Evolutionary conservation across 495 filamentous ascomycete genomes (phyloP).

Genomic region (Penicillium angulare): DNA sequence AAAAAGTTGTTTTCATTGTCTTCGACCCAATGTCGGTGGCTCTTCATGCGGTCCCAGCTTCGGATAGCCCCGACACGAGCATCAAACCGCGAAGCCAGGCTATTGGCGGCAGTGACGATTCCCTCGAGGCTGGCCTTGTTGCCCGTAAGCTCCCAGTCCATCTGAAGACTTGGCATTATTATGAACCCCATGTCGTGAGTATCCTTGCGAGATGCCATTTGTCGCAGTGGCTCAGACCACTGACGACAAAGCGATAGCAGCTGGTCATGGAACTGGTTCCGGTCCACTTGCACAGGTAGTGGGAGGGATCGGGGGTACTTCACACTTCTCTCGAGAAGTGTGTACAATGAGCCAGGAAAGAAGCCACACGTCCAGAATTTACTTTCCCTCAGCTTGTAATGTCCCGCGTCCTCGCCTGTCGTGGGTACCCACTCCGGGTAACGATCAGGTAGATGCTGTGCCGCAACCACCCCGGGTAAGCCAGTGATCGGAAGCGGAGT

Average conservation of each 20-base stretch:
- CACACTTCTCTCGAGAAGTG: background rate
- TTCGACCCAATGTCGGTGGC: background rate
- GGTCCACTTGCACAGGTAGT: too few relatives aligned
- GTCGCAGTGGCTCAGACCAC: constrained; percentile 16
- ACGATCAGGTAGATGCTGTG: too few relatives aligned
- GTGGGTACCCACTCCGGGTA: constrained; percentile 13
- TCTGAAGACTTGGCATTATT: constrained; percentile 24
- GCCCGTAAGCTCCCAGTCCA: constrained; percentile 33
- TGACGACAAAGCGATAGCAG: constrained; percentile 4
- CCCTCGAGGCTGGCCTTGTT: constrained; percentile 17
- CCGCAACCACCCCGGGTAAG: too few relatives aligned
- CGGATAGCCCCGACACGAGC: constrained; percentile 35
- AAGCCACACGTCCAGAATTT: constrained; percentile 48
- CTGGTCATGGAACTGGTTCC: background rate
- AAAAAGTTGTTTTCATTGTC: constrained; percentile 4
- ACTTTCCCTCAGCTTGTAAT: constrained; percentile 28
- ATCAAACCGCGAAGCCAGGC: constrained; percentile 35
- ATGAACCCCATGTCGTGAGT: constrained; percentile 50
- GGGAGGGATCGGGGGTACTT: too few relatives aligned
- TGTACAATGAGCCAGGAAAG: constrained; percentile 30
- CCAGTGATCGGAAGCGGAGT: too few relatives aligned
- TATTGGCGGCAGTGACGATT: constrained; percentile 30
- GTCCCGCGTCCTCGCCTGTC: constrained; percentile 10
- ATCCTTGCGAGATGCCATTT: constrained; percentile 24
- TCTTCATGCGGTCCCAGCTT: constrained; percentile 29